Conservation (phyloP, 2,329 filamentous ascomycete species). For the Claviceps capensis region DNA sequence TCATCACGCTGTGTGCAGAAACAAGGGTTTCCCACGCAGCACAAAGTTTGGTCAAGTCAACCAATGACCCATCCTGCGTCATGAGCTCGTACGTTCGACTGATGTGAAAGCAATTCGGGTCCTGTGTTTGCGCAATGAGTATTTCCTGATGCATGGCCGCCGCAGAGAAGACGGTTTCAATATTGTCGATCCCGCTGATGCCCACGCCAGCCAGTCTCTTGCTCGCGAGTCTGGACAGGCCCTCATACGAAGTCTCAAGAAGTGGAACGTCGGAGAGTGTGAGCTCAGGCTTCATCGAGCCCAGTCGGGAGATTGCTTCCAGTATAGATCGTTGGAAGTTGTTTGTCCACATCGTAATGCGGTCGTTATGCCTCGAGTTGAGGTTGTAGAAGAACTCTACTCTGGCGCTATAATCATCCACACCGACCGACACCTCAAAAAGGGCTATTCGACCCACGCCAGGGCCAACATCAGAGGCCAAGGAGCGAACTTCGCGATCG, state of each 20-base stretch:
- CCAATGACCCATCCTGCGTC: slow-evolving; percentile 19
- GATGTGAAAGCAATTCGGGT: slow-evolving; percentile 27
- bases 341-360: slow-evolving; percentile 32
- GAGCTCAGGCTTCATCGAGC: slow-evolving; percentile 30
- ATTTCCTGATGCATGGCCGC: slow-evolving; percentile 36
- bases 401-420: slow-evolving; percentile 28
- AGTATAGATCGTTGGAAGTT: slow-evolving; percentile 32
- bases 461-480: slow-evolving; percentile 30
- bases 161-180: slow-evolving; percentile 35
- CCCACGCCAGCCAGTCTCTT: slow-evolving; percentile 27
- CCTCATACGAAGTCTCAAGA: slow-evolving; percentile 32
- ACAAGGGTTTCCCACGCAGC: slow-evolving; percentile 36
- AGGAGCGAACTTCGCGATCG: slow-evolving; percentile 22
- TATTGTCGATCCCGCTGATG: slow-evolving; percentile 27
- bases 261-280: slow-evolving; percentile 36
- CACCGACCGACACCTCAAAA: slow-evolving; percentile 35
- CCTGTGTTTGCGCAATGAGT: slow-evolving; percentile 29
- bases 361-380: slow-evolving; percentile 26
- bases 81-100: slow-evolving; percentile 35
- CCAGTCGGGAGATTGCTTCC: slow-evolving; percentile 28
- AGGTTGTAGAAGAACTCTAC: slow-evolving; percentile 33
- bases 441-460: slow-evolving; percentile 34
- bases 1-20: slow-evolving; percentile 28
- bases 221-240: slow-evolving; percentile 28
- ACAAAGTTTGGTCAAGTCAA: slow-evolving; percentile 32